These are phyloP conservation scores for Petunia secreta DNA, from an alignment of 257 asterid species.

Conservation along the genomic window DNA sequence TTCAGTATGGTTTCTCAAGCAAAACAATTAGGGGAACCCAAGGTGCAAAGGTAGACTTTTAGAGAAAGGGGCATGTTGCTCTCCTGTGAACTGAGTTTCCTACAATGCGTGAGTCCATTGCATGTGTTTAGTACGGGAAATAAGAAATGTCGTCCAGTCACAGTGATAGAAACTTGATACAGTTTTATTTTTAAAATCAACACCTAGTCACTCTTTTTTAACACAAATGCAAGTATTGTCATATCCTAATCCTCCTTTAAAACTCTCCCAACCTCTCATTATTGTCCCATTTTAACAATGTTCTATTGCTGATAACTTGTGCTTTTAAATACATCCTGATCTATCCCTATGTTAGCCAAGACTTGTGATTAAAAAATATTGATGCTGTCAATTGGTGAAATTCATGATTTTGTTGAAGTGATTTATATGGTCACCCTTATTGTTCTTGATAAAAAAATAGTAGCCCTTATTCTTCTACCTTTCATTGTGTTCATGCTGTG, in stretches of 20 bases:
- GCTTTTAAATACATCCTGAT: not conserved
- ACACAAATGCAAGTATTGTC: not conserved
- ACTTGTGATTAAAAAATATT: not conserved
- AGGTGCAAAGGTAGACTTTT: not conserved
- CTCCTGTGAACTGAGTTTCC: constrained; percentile 10
- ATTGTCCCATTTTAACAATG: not conserved
- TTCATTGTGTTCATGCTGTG: not conserved
- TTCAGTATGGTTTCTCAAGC: not conserved
- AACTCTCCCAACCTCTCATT: not conserved
- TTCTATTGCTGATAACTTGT: not conserved
- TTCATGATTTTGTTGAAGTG: constrained; percentile 1
- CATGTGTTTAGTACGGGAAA: not conserved
- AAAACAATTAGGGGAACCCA: not conserved
- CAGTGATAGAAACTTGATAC: not conserved
- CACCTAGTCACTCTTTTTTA: too few species aligned
- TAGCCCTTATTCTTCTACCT: not conserved
- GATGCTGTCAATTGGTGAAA: constrained; percentile 12
- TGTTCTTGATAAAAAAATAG: not conserved
- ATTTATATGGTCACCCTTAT: not conserved
- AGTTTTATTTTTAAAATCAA: not conserved
- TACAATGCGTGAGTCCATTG: not conserved
- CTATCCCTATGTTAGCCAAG: not conserved
- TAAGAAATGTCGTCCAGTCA: not conserved
- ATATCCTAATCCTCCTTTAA: not conserved
- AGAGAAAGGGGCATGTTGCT: not conserved